Evolutionary conservation across 2,329 filamentous ascomycete species (phyloP), one percentile per base, ranked within the genome.

Genomic region (Trichoderma atrobrunneum): DNA sequence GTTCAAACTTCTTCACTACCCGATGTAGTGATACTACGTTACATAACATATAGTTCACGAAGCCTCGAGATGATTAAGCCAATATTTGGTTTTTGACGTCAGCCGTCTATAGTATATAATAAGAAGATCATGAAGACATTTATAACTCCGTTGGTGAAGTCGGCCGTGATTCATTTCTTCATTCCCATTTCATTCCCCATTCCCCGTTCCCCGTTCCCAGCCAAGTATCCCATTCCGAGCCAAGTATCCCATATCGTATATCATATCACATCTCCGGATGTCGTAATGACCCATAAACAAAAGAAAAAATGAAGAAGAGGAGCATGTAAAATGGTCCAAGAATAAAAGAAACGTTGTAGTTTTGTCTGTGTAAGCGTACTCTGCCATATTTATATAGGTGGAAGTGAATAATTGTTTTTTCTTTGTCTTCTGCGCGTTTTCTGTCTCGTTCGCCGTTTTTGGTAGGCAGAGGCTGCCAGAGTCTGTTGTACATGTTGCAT

Each of bases 81-180:
- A 48, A 18, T 30, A 32, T n/a, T 56, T 34, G 14, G 51, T 3
- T 56, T 51, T 24, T 54, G 30, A 21, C 24, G 36, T 57, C 30
- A 28, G 14, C 30, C 16, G 21, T 56, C 64, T 56, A 39, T 26
- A 21, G 28, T 16, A 30, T 12, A 59, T 56, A 51, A 32, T 16
- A 43, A 67, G 34, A 34, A 67, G 57, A 21, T 28, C 51, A 30
- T 64, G 32, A 43, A 36, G 32, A 18, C 43, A 51, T 51, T n/a
- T 28, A n/a, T 21, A 43, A 28, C 14, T 66, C 26, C 21, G 6
- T 43, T 18, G 5, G 16, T 39, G 16, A 24, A 57, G 34, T 39
- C 64, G 18, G 54, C 54, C 64, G 34, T 67, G 64, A 67, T 67
- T 63, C 56, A 63, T 63, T 63, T 24, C 57, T 56, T 51, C 59